phyloP scores from a whole-genome alignment of 306 rosid species.

The Dryas drummondii region DNA sequence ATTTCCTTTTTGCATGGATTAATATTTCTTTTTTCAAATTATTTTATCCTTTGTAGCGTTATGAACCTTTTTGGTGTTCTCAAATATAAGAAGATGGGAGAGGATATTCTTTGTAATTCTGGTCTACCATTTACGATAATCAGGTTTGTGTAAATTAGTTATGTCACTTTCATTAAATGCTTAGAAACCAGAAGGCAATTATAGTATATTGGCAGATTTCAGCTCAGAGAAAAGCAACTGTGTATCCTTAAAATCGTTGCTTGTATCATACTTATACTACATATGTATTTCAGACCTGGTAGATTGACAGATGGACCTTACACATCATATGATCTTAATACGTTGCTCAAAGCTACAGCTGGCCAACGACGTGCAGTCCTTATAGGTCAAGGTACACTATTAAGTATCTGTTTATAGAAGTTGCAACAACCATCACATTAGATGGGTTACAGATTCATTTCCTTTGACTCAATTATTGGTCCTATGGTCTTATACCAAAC shows the following conservation, averaged over 20 bases:
- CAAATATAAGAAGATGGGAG: constrained; percentile 91
- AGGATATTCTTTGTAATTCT: constrained; percentile 75
- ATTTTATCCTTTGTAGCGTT: constrained; percentile 41
- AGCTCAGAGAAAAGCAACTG: background rate
- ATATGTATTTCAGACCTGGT: constrained; percentile 61
- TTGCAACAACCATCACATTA: background rate
- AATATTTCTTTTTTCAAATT: constrained; percentile 8
- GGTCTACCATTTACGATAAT: constrained; percentile 91
- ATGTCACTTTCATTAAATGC: background rate
- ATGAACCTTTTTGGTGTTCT: constrained; percentile 97
- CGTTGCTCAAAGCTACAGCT: constrained; percentile 90
- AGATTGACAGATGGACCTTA: constrained; percentile 98
- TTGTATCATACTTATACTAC: background rate
- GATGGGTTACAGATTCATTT: background rate
- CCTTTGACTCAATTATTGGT: background rate
- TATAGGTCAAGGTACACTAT: constrained; percentile 74
- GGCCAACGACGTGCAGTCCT: constrained; percentile 86
- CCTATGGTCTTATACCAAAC: background rate
- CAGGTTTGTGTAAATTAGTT: constrained; percentile 51
- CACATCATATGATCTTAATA: constrained; percentile 94
- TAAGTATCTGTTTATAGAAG: background rate
- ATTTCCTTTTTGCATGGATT: constrained; percentile 7
- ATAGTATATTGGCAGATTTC: background rate
- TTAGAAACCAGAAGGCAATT: background rate
- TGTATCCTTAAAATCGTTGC: background rate